Evolutionary conservation across 352 stramenopile genomes (phyloP), one percentile per base, ranked within the genome.

Genomic region (Globisporangium splendens): DNA sequence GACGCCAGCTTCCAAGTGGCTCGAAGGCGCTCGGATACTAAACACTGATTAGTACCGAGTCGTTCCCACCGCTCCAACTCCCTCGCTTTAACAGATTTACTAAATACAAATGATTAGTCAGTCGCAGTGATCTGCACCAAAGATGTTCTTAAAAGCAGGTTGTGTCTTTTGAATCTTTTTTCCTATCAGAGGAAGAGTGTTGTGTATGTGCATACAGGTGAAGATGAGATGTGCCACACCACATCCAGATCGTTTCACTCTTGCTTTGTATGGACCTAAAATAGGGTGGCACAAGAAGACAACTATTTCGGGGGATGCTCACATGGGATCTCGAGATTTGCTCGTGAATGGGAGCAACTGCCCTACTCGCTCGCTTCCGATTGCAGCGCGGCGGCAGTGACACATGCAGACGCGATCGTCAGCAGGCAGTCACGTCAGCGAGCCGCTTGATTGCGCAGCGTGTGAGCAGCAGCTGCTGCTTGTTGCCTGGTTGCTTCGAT

Each of bases 391-490:
- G 39, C 33, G n/a, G 17, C 38, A 35, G 44, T 56, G 50, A 56
- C 50, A 56, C 50, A 18, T 31, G 50, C 50, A 56, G 50, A 56
- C 50, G 38, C 50, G 50, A 56, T 56, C 18, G 50, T 56, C 50
- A 56, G 39, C 39, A 44, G 39, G n/a, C 39, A 44, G 3, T 44
- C 39, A 43, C 13, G 39, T 44, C 48, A 54, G 22, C 24, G 7
- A 21, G 13, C 39, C 11, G 14, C 14, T 17, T 15, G 39, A 44
- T 44, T 44, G 39, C 39, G 39, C n/a, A n/a, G 39, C 38, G 14
- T 8, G 38, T 31, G 24, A 31, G 24, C 28, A 44, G 17, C 39
- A 44, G 39, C 39, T 44, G 35, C 35, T 41, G 35, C 35, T n/a
- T n/a, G 28, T 35, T 35, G 28, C 28, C 28, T 35, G 39, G 39